Base-by-base conservation (phyloP, 768 basidiomycete genomes). In the Calocybe indica region DNA sequence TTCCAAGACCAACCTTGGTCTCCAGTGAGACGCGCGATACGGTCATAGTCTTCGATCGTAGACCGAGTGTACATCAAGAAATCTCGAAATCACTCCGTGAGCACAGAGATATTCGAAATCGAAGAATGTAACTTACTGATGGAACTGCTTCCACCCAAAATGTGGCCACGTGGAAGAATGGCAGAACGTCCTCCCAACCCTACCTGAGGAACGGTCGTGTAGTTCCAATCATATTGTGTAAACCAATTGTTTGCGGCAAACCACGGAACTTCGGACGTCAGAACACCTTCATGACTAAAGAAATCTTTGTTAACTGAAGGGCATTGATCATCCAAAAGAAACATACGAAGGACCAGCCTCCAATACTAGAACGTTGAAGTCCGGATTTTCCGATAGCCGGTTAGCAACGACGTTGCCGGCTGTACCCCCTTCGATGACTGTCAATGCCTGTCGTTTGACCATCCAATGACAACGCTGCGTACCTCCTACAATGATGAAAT, bases 71-170 rank as follows among this genome's bases (percentile, higher is more conserved):
- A 62, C 31, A 51, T 46, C 57, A 64, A 52, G 22, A 39, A 40
- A 45, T 60, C 58, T 62, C 13, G 40, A 30, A n/a, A 29, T 9
- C 9, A 22, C 5, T 11, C 5, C 33, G 30, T 40, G 5, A 15
- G 13, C 29, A 22, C 35, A 9, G 37, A 9, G 22, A 9, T 15
- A 15, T 9, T 11, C 0, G 1, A 33, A 31, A 13, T 2, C 28
- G 35, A 5, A 41, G 30, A 8, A 14, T 14, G 29, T 11, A 6
- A 29, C 52, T 34, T 37, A 58, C 61, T 63, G 43, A 56, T 52
- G 10, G 62, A 63, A 40, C 64, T 68, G 22, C 56, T 60, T 6
- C 67, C 67, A 12, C 65, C 65, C 3, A 66, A 55, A 15, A 66
- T 50, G 31, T 56, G 59, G 0, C 62, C 64, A 45, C 59, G 47